Percentiles rank a stretch among this genome's conserved stretches.
These are phyloP conservation scores for Schizophyllum commune DNA, from an alignment of 1,284 basidiomycete species.

Conservation along the genomic window DNA sequence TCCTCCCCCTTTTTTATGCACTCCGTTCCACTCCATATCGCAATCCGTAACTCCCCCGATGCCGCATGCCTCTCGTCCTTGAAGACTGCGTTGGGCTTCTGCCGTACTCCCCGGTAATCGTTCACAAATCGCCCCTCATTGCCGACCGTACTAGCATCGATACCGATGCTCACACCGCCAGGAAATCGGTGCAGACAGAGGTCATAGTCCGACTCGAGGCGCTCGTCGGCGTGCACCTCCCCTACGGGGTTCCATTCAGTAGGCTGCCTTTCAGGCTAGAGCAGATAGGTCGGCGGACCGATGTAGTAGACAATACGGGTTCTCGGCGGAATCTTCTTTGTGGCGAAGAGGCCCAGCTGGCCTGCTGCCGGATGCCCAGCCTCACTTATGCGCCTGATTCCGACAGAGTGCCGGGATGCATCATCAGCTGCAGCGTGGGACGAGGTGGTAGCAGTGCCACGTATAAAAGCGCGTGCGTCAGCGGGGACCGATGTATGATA, in stretches of 20 bases:
- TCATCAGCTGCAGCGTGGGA: constrained; percentile 1
- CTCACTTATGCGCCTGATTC: constrained; percentile 38
- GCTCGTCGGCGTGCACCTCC: constrained; percentile 72
- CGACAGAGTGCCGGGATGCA: constrained; percentile 17
- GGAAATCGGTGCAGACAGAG: constrained; percentile 61
- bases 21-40: constrained; percentile 55
- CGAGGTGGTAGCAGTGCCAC: constrained; percentile 13
- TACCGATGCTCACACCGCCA: constrained; percentile 48
- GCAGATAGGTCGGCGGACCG: constrained; percentile 26
- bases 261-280: not conserved
- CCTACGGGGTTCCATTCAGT: constrained; percentile 25
- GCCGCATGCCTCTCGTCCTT: constrained; percentile 41
- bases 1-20: constrained; percentile 75
- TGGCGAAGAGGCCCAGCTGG: constrained; percentile 78
- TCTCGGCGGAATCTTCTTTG: constrained; percentile 56
- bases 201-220: constrained; percentile 77
- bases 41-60: constrained; percentile 69
- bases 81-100: constrained; percentile 72
- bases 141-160: constrained; percentile 71
- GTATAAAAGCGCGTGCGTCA: constrained; percentile 26
- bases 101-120: constrained; percentile 71
- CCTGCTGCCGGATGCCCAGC: constrained; percentile 69
- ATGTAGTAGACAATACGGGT: constrained; percentile 76
- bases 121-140: constrained; percentile 87
- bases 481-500: constrained; percentile 48